Evolutionary conservation across 2,329 filamentous ascomycete genomes (phyloP), one percentile per base, ranked within the genome.

Genomic region (Cladosporium austrohemisphaericum): DNA sequence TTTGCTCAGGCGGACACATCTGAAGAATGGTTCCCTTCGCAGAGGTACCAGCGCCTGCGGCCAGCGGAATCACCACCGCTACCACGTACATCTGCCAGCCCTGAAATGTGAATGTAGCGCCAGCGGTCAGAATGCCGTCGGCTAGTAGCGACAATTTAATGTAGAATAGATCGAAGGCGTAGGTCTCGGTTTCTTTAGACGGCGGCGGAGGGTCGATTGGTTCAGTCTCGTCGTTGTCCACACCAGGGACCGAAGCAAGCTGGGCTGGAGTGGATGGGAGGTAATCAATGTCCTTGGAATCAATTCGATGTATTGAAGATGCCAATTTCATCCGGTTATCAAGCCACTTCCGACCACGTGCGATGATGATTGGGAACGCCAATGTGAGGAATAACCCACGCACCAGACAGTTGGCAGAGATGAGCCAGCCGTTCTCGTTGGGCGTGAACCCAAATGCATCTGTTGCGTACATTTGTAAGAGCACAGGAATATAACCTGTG

Each of bases 21-120:
- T 85, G 79, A 0, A 85, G 77, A 52, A 88, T 86, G n/a, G 84
- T 81, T 1, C 84, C 85, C 56, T 88, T 88, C 1, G 83, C 82
- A 0, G 84, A 82, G 0, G 83, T 77, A 0, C 83, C 84, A 0
- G 84, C 84, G 0, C 85, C 85, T 0, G 84, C 84, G 0, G 81
- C 83, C 23, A 88, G 79, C 0, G 85, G 85, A 0, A 88, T 71
- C 1, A 87, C 61, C 20, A 79, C 76, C 0, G 82, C 82, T 1
- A 84, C 78, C 0, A 86, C 65, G 58, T 85, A 88, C 38, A 88
- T 80, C 56, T 88, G 84, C 81, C 83, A 87, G 1, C 76, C 75
- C 40, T 78, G 52, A 0, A 76, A 80, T 0, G 83, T 80, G 54
- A 86, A 83, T 0, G 80, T 78, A 0, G 82, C 78, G 1, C 80